These are phyloP conservation scores for Solanum chmielewskii DNA, from an alignment of 257 asterid species.

Conservation along the genomic window DNA sequence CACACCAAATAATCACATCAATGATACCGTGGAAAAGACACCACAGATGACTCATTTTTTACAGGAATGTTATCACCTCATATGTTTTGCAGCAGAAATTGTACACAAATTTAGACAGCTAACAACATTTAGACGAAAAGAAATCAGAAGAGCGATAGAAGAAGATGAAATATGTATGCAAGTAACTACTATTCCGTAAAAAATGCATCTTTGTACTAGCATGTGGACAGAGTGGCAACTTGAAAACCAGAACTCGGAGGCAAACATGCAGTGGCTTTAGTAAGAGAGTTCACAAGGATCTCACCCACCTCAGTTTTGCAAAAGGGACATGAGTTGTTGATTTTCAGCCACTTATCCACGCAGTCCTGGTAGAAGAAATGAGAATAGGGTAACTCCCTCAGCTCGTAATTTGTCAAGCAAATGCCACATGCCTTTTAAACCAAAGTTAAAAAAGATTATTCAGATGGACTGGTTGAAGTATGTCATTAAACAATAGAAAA, in stretches of 20 bases:
- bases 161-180: background rate
- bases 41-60: background rate
- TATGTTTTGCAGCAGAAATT: background rate
- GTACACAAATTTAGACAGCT: background rate
- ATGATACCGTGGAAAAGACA: background rate
- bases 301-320: constrained; percentile 94
- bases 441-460: background rate
- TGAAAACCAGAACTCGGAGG: constrained; percentile 6
- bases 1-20: background rate
- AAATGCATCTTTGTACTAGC: background rate
- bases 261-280: constrained; percentile 53
- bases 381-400: constrained; percentile 69
- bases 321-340: constrained; percentile 84
- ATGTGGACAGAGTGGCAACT: background rate
- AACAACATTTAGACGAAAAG: background rate
- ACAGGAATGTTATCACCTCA: background rate
- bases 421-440: constrained; percentile 72
- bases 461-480: background rate
- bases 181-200: background rate
- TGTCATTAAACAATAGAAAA: background rate
- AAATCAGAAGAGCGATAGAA: background rate
- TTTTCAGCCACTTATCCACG: constrained; percentile 87
- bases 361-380: constrained; percentile 92
- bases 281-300: constrained; percentile 36
- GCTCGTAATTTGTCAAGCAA: constrained; percentile 80